These are phyloP conservation scores for Phytophthora melonis DNA, from an alignment of 352 stramenopile species.

Conservation along the genomic window DNA sequence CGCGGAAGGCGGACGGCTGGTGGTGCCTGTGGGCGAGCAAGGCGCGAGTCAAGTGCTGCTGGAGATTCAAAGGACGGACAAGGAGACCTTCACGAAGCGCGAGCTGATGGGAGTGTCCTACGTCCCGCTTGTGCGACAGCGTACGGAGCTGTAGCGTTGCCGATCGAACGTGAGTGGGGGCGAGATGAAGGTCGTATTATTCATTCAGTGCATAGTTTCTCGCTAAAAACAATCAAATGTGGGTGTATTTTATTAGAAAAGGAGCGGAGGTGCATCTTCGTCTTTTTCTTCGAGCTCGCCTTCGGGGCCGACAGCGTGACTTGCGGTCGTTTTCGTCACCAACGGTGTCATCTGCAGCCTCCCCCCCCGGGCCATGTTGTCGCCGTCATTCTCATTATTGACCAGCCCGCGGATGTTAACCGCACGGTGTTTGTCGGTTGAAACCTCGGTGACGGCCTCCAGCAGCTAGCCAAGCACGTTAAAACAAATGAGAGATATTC, in stretches of 20 bases:
- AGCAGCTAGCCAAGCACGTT: constrained; percentile 21
- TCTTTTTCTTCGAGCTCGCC: constrained; percentile 23
- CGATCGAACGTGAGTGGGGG: no score
- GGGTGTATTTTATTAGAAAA: constrained; percentile 27
- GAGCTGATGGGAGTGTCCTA: constrained; percentile 81
- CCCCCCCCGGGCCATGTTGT: constrained; percentile 9
- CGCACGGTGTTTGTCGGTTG: constrained; percentile 5
- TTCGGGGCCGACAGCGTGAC: constrained; percentile 4
- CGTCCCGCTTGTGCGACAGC: constrained; percentile 76
- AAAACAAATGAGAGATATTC: not conserved
- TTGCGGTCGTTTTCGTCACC: constrained; percentile 33
- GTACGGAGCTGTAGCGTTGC: constrained; percentile 43
- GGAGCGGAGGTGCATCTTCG: constrained; percentile 36
- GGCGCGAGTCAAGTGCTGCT: constrained; percentile 74
- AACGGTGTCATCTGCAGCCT: constrained; percentile 33
- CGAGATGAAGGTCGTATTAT: no score
- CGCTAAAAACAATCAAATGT: no score
- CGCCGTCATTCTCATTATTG: constrained; percentile 26
- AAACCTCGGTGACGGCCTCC: constrained; percentile 25
- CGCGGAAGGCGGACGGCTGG: constrained; percentile 87
- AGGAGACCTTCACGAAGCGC: constrained; percentile 52
- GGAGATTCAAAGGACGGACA: constrained; percentile 67
- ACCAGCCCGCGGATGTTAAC: constrained; percentile 41
- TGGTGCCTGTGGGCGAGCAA: constrained; percentile 92
- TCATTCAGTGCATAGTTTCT: no score